Conservation (phyloP, 495 filamentous ascomycete species). For the Podospora bellae-mahoneyi region DNA sequence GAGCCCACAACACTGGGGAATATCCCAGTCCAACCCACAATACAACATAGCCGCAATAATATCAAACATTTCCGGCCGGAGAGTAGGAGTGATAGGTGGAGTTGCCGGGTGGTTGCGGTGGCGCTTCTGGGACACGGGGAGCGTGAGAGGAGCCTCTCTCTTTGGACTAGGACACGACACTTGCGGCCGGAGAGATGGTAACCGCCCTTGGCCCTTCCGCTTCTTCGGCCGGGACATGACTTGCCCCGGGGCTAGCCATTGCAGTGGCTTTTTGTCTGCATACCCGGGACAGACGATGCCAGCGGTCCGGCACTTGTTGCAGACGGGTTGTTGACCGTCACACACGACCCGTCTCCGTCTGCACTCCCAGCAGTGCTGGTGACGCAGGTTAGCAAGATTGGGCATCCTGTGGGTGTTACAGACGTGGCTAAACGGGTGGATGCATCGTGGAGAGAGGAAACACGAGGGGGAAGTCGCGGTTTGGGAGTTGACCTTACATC, state of each 20-base stretch:
- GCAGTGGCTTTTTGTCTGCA: slow-evolving; percentile 33
- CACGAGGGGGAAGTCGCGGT: background rate
- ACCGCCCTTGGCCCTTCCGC: background rate
- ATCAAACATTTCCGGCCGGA: slow-evolving; percentile 17
- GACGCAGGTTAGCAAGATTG: background rate
- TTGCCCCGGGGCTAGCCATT: slow-evolving; percentile 32
- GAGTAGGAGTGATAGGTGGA: background rate
- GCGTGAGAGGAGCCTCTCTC: background rate
- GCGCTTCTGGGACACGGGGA: background rate
- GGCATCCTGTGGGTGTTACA: background rate
- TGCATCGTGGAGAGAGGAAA: background rate
- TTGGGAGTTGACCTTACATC: background rate
- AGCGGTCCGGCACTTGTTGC: slow-evolving; percentile 28
- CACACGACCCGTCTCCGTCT: slow-evolving; percentile 37
- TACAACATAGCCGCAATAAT: slow-evolving; percentile 21
- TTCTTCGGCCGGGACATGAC: slow-evolving; percentile 26
- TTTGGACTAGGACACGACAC: background rate
- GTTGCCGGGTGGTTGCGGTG: background rate
- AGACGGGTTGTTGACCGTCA: slow-evolving; percentile 32
- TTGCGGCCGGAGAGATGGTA: background rate
- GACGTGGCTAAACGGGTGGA: background rate
- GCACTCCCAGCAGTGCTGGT: slow-evolving; percentile 42
- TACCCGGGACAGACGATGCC: slow-evolving; percentile 38
- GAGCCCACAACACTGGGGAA: background rate
- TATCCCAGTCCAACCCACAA: slow-evolving; percentile 14